Evolutionary conservation across 345 rosid genomes (phyloP).

Genomic region (Populus tremula): DNA sequence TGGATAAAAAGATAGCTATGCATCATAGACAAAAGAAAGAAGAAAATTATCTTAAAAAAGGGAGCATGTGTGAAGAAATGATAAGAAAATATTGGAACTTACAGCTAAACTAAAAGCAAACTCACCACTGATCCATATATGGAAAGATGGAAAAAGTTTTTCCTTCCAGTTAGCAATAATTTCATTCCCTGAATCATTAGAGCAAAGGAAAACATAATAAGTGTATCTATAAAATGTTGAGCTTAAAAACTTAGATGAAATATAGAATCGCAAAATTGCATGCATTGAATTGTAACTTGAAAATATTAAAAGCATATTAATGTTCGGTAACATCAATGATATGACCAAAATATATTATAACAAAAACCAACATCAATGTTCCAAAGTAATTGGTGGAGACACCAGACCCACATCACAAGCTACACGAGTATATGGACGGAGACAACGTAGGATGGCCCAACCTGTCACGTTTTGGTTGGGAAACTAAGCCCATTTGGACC

Average conservation of each 20-base stretch:
- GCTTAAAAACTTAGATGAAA: neutral
- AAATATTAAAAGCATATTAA: neutral
- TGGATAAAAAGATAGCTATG: constrained; percentile 15
- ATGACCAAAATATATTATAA: neutral
- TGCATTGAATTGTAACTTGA: neutral
- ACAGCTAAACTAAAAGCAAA: constrained; percentile 11
- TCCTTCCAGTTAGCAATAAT: constrained; percentile 70
- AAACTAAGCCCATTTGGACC: no score
- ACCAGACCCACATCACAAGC: no score
- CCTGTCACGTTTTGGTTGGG: no score
- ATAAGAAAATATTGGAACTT: neutral
- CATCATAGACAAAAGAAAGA: neutral
- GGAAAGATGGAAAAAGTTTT: constrained; percentile 57
- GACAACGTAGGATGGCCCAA: no score
- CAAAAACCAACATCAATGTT: neutral
- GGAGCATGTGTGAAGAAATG: neutral
- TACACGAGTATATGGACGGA: no score
- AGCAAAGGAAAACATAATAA: neutral
- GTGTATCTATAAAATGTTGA: neutral
- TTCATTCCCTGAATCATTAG: constrained; percentile 61
- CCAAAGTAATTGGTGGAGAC: no score
- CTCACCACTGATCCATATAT: constrained; percentile 71
- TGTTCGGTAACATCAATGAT: neutral
- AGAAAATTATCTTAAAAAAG: neutral
- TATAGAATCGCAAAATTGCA: neutral